These are phyloP conservation scores for Boletus subcaerulescens DNA, from an alignment of 768 basidiomycete genomes.

Conservation along the genomic window DNA sequence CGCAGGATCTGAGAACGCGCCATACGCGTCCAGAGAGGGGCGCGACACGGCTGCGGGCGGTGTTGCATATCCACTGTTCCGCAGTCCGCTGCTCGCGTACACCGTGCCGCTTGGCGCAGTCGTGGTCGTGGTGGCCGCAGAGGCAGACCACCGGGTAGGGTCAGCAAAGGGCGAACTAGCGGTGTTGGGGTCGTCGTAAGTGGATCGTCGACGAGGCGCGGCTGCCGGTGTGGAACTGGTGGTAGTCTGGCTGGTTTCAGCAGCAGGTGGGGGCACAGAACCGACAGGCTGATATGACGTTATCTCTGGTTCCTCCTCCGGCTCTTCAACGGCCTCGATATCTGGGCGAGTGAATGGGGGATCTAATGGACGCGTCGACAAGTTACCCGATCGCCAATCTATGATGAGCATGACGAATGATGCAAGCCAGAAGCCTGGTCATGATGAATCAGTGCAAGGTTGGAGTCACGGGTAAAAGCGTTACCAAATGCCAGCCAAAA, in stretches of 20 bases:
- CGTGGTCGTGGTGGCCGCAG: conserved; percentile 20
- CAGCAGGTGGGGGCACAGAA: conserved; percentile 31
- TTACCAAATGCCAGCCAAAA: conserved; percentile 82
- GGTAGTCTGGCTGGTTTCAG: conserved; percentile 21
- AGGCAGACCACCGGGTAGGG: conserved; percentile 44
- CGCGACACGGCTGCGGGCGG: conserved; percentile 41
- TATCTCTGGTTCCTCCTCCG: conserved; percentile 53
- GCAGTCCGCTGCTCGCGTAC: conserved; percentile 21
- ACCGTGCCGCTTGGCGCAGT: conserved; percentile 25
- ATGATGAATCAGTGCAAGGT: conserved; percentile 7
- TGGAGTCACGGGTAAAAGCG: background rate
- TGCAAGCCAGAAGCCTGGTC: conserved; percentile 69
- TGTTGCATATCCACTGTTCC: conserved; percentile 26
- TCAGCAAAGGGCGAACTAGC: conserved; percentile 49
- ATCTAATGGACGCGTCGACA: conserved; percentile 50
- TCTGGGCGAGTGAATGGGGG: conserved; percentile 71
- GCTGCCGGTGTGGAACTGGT: conserved; percentile 10
- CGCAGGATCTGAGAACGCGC: conserved; percentile 86
- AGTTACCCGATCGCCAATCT: conserved; percentile 75
- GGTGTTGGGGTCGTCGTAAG: conserved; percentile 23
- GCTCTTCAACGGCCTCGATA: conserved; percentile 47
- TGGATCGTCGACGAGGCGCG: conserved; percentile 20
- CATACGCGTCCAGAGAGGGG: conserved; percentile 83
- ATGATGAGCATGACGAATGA: conserved; percentile 64
- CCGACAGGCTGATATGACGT: conserved; percentile 46